phyloP scores from a whole-genome alignment of 352 stramenopile genomes.

The Globisporangium barbulae region DNA sequence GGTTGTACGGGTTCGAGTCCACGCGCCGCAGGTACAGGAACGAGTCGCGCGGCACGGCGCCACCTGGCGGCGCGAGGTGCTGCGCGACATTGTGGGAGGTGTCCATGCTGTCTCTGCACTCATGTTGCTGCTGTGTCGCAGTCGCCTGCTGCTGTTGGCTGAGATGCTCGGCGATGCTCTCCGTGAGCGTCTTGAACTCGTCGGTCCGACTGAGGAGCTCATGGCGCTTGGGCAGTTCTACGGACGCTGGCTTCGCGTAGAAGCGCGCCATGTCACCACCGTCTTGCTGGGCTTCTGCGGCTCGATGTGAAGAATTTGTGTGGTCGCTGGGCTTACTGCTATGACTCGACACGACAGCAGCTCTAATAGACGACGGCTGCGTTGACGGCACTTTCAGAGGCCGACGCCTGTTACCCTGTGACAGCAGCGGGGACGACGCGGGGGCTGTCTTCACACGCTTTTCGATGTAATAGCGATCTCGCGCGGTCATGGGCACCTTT shows the following conservation, averaged over 20 bases:
- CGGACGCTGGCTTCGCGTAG: background rate
- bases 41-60: constrained; percentile 40
- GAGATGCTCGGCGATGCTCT: constrained; percentile 50
- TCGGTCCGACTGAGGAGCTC: constrained; percentile 43
- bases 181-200: constrained; percentile 61
- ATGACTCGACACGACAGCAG: background rate
- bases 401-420: constrained; percentile 4
- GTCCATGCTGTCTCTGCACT: background rate
- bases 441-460: constrained; percentile 43
- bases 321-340: background rate
- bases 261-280: background rate
- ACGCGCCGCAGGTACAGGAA: constrained; percentile 75
- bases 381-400: background rate
- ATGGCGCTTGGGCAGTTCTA: constrained; percentile 23
- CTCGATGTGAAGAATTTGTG: background rate
- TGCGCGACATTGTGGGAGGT: background rate
- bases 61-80: background rate
- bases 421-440: constrained; percentile 11
- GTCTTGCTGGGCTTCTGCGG: background rate
- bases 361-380: background rate
- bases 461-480: constrained; percentile 59
- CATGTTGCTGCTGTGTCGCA: background rate
- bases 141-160: constrained; percentile 5
- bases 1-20: constrained; percentile 76
- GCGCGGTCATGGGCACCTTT: constrained; percentile 53